Conservation (phyloP, 2,329 filamentous ascomycete genomes). For the Aspergillus alliaceus region DNA sequence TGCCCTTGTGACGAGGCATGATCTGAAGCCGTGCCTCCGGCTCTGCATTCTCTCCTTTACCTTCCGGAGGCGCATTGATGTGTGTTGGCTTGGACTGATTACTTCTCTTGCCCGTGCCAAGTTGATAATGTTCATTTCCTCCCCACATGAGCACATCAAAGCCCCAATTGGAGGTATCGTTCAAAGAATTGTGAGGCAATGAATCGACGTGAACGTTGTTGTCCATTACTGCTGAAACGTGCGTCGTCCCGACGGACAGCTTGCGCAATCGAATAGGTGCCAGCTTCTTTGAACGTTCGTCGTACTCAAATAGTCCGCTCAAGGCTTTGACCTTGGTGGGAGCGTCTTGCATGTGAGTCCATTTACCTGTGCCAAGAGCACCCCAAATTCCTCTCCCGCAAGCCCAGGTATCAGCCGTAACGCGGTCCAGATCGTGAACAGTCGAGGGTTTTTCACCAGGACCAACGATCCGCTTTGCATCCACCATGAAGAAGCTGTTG, state of each 20-base stretch:
- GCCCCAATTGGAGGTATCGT: constrained; percentile 80
- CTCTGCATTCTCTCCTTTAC: constrained; percentile 61
- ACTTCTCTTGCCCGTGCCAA: constrained; percentile 85
- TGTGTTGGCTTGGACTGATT: constrained; percentile 76
- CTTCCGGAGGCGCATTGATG: constrained; percentile 70
- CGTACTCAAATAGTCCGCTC: constrained; percentile 82
- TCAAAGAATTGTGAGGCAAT: constrained; percentile 51
- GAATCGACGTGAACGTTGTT: constrained; percentile 71
- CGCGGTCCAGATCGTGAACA: constrained; percentile 50
- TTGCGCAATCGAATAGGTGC: constrained; percentile 75
- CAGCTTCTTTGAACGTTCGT: constrained; percentile 67
- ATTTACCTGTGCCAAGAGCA: constrained; percentile 78
- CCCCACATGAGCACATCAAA: constrained; percentile 92
- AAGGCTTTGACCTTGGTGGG: constrained; percentile 81
- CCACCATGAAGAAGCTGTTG: constrained; percentile 85
- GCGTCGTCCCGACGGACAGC: constrained; percentile 75
- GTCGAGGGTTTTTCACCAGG: constrained; percentile 44
- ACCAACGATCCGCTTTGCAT: constrained; percentile 63
- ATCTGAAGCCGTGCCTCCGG: constrained; percentile 75
- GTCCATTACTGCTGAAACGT: constrained; percentile 78
- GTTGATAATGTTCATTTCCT: constrained; percentile 88
- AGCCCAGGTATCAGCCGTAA: constrained; percentile 78
- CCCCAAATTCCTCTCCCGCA: constrained; percentile 86
- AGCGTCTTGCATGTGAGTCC: constrained; percentile 79
- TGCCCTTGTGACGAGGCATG: constrained; percentile 71